Evolutionary conservation across 768 basidiomycete species (phyloP), one percentile per base, ranked within the genome.

Genomic region (Boletus patriciae): DNA sequence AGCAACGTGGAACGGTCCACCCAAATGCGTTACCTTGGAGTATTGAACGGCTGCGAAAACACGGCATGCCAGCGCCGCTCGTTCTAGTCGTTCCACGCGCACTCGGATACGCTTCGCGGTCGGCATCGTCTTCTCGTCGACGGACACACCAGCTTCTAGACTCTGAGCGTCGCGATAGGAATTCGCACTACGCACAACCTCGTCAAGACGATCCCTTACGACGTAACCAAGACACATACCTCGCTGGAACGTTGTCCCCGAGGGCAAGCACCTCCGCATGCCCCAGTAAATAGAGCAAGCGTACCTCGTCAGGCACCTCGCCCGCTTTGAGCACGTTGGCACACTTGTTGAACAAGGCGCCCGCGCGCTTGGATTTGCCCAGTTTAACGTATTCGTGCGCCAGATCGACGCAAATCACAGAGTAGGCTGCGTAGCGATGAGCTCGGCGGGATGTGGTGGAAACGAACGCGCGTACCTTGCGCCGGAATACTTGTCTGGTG

Each of bases 351-450:
- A 92, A 90, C 19, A 96, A 79, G 3, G 73, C 65, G 1, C 74
- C 77, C 0, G 94, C 93, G 37, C 87, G 82, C 50, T 82, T 82
- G 3, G 75, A 71, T 68, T 88, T 91, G 4, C 95, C 94, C 2
- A 98, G 78, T 36, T 80, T 82, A 44, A 85, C 74, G 63, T 94
- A 94, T 67, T 94, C 92, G 53, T 84, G 79, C 0, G 89, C 94
- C 7, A 96, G 80, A 42, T 87, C 83, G 2, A 86, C 74, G 3
- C 89, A 94, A 2, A 82, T 74, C 1, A 71, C 70, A 19, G 90
- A 76, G 66, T 84, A 92, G 13, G 77, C 88, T 91, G 60, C 33
- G 16, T 15, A 21, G 6, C 16, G 21, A 36, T 48, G 19, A 63
- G 48, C 18, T 21, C 34, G 1, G 10, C 31, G 50, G 25, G 54